Evolutionary conservation across 495 filamentous ascomycete species (phyloP).

Genomic region (Neurospora hispaniola): DNA sequence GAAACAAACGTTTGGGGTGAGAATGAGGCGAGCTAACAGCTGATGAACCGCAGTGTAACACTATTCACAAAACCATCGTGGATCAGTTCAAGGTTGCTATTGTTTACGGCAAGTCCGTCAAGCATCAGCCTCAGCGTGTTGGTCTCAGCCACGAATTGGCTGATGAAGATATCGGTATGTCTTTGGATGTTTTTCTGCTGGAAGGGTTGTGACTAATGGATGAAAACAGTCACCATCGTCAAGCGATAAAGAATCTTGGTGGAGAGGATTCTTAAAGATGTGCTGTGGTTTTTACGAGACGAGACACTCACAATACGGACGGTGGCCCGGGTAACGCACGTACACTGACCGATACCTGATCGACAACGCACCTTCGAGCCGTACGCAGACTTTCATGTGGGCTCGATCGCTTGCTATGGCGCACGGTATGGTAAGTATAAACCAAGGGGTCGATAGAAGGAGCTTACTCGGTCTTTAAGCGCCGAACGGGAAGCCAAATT

Average conservation of each 20-base stretch:
- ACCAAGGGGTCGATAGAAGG: not conserved
- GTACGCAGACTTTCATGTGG: not conserved
- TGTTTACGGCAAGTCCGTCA: constrained; percentile 95
- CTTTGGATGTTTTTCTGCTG: not conserved
- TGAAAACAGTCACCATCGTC: constrained; percentile 71
- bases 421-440: not conserved
- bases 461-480: not conserved
- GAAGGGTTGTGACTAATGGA: not conserved
- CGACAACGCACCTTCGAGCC: not conserved
- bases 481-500: not conserved
- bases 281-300: not conserved
- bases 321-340: not conserved
- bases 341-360: not conserved
- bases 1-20: not conserved
- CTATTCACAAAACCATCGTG: constrained; percentile 91
- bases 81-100: constrained; percentile 93
- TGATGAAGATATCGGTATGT: constrained; percentile 95
- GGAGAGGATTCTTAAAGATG: not conserved
- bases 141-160: constrained; percentile 83
- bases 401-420: not conserved
- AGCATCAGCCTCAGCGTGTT: constrained; percentile 96
- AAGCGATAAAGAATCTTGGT: constrained; percentile 56
- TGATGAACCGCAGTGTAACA: constrained; percentile 60
- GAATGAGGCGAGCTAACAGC: constrained; percentile 9
- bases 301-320: not conserved